phyloP scores from a whole-genome alignment of 495 filamentous ascomycete genomes.

The Hypoxylon lienhwacheense region DNA sequence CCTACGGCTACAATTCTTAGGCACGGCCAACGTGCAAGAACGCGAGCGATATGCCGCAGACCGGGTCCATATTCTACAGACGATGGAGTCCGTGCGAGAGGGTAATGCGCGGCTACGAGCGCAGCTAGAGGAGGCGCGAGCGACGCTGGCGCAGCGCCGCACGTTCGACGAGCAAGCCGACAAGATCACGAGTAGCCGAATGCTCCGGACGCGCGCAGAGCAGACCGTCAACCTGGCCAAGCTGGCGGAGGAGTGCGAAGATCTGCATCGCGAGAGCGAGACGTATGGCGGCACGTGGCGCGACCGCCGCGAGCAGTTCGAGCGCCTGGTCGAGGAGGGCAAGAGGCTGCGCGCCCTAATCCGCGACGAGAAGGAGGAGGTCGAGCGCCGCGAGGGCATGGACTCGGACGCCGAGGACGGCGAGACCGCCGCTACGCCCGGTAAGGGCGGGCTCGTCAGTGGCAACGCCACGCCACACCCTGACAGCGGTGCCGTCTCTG shows the following conservation, averaged over 20 bases:
- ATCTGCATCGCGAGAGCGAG: conserved; percentile 79
- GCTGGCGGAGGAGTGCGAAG: conserved; percentile 82
- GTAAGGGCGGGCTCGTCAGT: conserved; percentile 42
- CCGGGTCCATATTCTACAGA: conserved; percentile 71
- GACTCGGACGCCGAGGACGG: conserved; percentile 76
- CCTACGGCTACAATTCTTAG: conserved; percentile 83
- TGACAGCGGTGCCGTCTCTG: conserved; percentile 42
- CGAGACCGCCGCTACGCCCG: conserved; percentile 49
- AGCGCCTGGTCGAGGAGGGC: conserved; percentile 86
- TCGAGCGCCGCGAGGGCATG: conserved; percentile 73
- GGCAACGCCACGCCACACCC: conserved; percentile 45
- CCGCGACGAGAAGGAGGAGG: conserved; percentile 93
- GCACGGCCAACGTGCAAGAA: conserved; percentile 79
- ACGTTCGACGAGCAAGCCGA: conserved; percentile 84
- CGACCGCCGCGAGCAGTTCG: conserved; percentile 85
- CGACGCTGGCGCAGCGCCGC: conserved; percentile 74
- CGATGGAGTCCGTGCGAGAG: conserved; percentile 74
- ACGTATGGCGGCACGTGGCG: conserved; percentile 82
- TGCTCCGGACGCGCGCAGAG: conserved; percentile 80
- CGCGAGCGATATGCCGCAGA: conserved; percentile 82
- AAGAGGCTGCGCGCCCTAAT: conserved; percentile 83
- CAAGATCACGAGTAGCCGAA: conserved; percentile 78
- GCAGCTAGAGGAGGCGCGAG: conserved; percentile 75
- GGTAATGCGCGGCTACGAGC: conserved; percentile 70
- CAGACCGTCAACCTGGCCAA: conserved; percentile 77